Base-by-base conservation (phyloP, 768 basidiomycete species). In the Mrakia gelida region DNA sequence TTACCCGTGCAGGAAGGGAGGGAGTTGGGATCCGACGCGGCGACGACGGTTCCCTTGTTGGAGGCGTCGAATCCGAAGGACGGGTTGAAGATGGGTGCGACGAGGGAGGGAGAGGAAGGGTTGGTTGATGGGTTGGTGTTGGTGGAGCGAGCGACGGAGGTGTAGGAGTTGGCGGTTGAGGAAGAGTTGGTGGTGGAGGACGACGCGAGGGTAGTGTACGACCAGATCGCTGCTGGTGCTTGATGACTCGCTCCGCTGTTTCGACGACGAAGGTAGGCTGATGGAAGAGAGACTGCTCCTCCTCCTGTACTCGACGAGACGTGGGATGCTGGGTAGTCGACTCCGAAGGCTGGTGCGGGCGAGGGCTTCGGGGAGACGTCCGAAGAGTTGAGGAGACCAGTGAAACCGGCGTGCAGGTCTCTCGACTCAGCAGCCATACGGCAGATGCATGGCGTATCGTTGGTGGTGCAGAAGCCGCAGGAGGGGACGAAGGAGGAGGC, bases 391-490 rank as follows among this genome's bases (percentile, higher is more conserved):
- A 34, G 56, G 9, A 61, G 28, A 38, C 54, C 34, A 21, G 72
- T 59, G 54, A 34, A 59, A 54, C 49, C 34, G 23, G 56, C 21
- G 28, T 54, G 49, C 8, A 34, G 49, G 21, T 49, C 49, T 28
- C 49, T 54, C 32, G 72, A 61, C 34, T 56, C 72, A 3, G 56
- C 72, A 9, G 52, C 72, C 82, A 92, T 91, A 75, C 89, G 88
- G 84, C 93, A 95, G 62, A 94, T 88, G 82, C 94, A 95, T 59
- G 90, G 88, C 23, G 88, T 88, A 78, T 87, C 87, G 63, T 79
- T 79, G 21, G 90, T 89, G 77, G 85, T 88, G 83, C 94, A 95
- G 84, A 93, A 89, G 3, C 92, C 91, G 82, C 93, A 95, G 77
- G 88, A 87, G 80, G 90, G 88, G 6, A 87, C 49, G 49, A 32